phyloP scores from a whole-genome alignment of 2,329 filamentous ascomycete genomes.

The Colletotrichum sp. region DNA sequence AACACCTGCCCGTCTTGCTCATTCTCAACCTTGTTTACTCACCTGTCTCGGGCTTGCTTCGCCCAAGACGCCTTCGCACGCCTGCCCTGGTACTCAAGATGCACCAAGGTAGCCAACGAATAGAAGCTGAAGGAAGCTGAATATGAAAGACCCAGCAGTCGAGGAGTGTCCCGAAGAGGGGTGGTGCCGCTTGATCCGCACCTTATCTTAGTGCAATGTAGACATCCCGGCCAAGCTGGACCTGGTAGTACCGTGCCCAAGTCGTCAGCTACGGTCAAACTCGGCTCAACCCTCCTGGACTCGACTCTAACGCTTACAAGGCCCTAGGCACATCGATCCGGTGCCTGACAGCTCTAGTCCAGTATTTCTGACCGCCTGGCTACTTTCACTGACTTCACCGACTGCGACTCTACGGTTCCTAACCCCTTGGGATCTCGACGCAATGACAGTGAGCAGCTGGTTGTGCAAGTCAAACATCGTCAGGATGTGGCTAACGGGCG shows the following conservation, averaged over 20 bases:
- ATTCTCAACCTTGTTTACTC: not conserved
- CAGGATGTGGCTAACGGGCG: not conserved
- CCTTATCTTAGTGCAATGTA: not conserved
- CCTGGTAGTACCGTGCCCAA: not conserved
- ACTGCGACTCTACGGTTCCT: not conserved
- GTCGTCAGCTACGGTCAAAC: not conserved
- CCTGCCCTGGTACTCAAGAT: not conserved
- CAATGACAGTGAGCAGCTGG: not conserved
- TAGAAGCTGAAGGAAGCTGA: not conserved
- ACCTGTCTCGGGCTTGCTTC: not conserved
- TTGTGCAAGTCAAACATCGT: not conserved
- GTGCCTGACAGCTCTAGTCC: not conserved
- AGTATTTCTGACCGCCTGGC: not conserved
- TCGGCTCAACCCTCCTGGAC: not conserved
- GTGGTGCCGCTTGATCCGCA: not conserved
- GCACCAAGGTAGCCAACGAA: not conserved
- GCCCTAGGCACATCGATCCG: not conserved
- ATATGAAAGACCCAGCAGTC: not conserved
- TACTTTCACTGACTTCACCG: not conserved
- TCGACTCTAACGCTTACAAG: not conserved
- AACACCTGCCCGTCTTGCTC: not conserved
- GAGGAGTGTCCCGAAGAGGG: not conserved
- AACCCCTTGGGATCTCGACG: not conserved
- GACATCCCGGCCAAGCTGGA: not conserved
- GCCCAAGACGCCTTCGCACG: not conserved